Evolutionary conservation across 768 basidiomycete species (phyloP).

Genomic region (Infundibulicybe gibba): DNA sequence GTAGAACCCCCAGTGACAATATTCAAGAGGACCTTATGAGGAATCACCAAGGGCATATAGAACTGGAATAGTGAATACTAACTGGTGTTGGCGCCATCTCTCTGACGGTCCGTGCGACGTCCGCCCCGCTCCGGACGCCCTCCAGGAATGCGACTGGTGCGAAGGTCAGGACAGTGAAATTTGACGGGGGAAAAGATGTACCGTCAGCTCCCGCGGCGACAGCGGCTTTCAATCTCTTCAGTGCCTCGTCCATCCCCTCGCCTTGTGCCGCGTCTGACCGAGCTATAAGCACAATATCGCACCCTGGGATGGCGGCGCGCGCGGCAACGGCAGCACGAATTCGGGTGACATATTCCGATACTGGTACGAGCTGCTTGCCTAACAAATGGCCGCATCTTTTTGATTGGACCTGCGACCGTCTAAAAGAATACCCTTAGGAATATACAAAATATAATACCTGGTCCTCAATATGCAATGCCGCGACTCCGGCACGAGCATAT

Average conservation of each 20-base stretch:
- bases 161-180: not conserved
- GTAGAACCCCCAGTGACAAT: constrained; percentile 49
- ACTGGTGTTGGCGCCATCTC: constrained; percentile 38
- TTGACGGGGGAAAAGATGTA: constrained; percentile 15
- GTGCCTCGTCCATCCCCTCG: constrained; percentile 46
- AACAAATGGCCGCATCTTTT: constrained; percentile 54
- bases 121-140: constrained; percentile 43
- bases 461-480: constrained; percentile 53
- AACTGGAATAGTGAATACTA: no score
- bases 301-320: constrained; percentile 42
- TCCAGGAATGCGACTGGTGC: constrained; percentile 50
- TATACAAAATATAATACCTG: constrained; percentile 28
- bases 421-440: not conserved
- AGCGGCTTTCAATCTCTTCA: constrained; percentile 42
- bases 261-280: constrained; percentile 50
- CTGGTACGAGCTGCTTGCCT: constrained; percentile 49
- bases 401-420: constrained; percentile 31
- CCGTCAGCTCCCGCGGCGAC: constrained; percentile 40
- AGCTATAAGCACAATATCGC: constrained; percentile 48
- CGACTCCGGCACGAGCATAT: constrained; percentile 47
- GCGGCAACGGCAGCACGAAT: constrained; percentile 51
- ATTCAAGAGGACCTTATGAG: constrained; percentile 36
- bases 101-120: constrained; percentile 34
- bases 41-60: no score
- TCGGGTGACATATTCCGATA: constrained; percentile 45